Conservation (phyloP, 805 yeast genomes). For the Pichia membranifaciens region DNA sequence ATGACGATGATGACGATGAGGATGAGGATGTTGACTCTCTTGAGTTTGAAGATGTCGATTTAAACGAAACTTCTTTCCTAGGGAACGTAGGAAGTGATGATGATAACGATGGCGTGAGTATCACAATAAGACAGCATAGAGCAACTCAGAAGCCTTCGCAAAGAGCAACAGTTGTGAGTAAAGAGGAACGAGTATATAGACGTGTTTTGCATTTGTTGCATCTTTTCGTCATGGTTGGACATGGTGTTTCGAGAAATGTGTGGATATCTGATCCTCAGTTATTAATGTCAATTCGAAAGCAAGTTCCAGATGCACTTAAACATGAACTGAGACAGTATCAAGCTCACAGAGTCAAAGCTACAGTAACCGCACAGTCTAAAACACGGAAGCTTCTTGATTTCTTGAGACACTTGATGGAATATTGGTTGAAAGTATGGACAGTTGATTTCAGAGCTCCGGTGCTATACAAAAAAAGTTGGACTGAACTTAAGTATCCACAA, state of each 20-base stretch:
- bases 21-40: slow-evolving; percentile 35
- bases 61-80: slow-evolving; percentile 14
- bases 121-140: slow-evolving; percentile 18
- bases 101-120: slow-evolving; percentile 18
- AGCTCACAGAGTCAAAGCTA: slow-evolving; percentile 16
- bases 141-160: slow-evolving; percentile 21
- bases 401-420: slow-evolving; percentile 55
- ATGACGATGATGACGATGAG: slow-evolving; percentile 21
- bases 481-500: slow-evolving; percentile 31
- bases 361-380: slow-evolving; percentile 34
- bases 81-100: slow-evolving; percentile 5
- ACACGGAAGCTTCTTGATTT: slow-evolving; percentile 74
- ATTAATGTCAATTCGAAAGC: slow-evolving; percentile 34
- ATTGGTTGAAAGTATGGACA: slow-evolving; percentile 41
- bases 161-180: slow-evolving; percentile 34
- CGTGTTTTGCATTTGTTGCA: slow-evolving; percentile 52
- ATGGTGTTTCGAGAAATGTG: slow-evolving; percentile 60
- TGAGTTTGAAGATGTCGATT: slow-evolving; percentile 36
- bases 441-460: slow-evolving; percentile 43
- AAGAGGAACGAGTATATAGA: slow-evolving; percentile 52
- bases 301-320: slow-evolving; percentile 43
- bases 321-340: slow-evolving; percentile 37
- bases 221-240: slow-evolving; percentile 54
- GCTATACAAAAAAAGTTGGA: slow-evolving; percentile 42
- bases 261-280: slow-evolving; percentile 61